Conservation (phyloP, 1,284 basidiomycete species). For the Ganoderma lucidum region DNA sequence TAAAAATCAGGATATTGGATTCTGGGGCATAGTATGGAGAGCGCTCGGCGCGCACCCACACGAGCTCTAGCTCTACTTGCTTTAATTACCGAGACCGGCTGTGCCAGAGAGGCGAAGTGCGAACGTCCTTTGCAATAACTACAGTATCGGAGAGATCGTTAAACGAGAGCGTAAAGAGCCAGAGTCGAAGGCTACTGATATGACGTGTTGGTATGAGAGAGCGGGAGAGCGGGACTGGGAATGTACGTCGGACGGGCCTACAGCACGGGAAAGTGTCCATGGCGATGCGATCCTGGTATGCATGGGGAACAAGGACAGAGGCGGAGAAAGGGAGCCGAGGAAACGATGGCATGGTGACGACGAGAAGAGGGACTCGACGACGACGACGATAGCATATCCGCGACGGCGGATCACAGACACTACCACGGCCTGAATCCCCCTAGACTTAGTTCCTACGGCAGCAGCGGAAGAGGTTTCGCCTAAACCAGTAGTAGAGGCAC, state of each 20-base stretch:
- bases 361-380: constrained; percentile 13
- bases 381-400: constrained; percentile 8
- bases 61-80: neutral
- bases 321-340: neutral
- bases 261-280: constrained; percentile 34
- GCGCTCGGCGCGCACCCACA: neutral
- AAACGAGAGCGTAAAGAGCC: constrained; percentile 9
- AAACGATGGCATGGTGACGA: constrained; percentile 20
- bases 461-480: constrained; percentile 82
- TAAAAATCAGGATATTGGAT: neutral
- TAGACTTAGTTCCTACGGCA: constrained; percentile 72
- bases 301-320: constrained; percentile 5
- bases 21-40: neutral
- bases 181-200: neutral
- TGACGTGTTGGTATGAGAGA: neutral
- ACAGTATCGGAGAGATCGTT: constrained; percentile 19
- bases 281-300: constrained; percentile 20
- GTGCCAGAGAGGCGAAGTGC: constrained; percentile 3
- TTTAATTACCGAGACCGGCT: neutral
- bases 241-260: constrained; percentile 6
- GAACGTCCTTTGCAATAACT: constrained; percentile 23
- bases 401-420: constrained; percentile 9
- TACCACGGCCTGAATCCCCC: neutral
- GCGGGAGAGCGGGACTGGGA: neutral
- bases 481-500: constrained; percentile 87